Evolutionary conservation across 2,329 filamentous ascomycete species (phyloP).

Genomic region (Aspergillus ruber): DNA sequence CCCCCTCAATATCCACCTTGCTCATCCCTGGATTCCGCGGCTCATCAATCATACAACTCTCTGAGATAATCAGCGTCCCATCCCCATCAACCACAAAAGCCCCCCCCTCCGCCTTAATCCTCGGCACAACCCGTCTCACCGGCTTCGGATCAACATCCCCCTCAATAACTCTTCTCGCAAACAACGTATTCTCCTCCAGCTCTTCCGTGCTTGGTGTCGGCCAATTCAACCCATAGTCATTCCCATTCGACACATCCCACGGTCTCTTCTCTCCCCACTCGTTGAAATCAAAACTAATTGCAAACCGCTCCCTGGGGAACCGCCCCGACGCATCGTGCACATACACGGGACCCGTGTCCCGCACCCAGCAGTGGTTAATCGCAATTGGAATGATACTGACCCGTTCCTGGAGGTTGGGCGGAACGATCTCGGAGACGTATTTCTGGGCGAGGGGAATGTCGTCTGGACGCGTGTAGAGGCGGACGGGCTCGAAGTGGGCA

Average conservation of each 20-base stretch:
- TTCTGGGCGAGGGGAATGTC: conserved; percentile 9
- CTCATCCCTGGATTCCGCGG: conserved; percentile 19
- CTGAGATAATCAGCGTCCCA: conserved; percentile 23
- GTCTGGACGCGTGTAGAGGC: conserved; percentile 14
- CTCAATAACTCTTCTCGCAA: conserved; percentile 11
- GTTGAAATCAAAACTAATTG: conserved; percentile 15
- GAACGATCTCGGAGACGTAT: conserved; percentile 4
- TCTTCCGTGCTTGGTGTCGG: conserved; percentile 7
- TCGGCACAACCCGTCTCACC: conserved; percentile 10
- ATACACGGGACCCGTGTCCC: conserved; percentile 18
- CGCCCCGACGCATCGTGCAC: conserved; percentile 7
- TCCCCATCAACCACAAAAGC: conserved; percentile 24
- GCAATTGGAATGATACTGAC: conserved; percentile 11
- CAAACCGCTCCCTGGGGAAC: conserved; percentile 11
- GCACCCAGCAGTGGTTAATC: conserved; percentile 17
- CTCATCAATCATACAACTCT: conserved; percentile 23
- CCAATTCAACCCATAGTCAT: conserved; percentile 10
- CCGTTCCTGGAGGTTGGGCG: conserved; percentile 1
- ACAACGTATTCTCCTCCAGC: conserved; percentile 10
- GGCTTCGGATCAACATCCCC: conserved; percentile 7
- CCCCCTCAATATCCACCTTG: conserved; percentile 16
- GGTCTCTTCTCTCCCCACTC: conserved; percentile 11
- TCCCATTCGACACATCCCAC: conserved; percentile 1
- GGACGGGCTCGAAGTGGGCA: conserved; percentile 18
- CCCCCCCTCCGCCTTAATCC: conserved; percentile 20